These are phyloP conservation scores for Aureobasidium sp. DNA, from an alignment of 2,329 filamentous ascomycete genomes.

Conservation along the genomic window DNA sequence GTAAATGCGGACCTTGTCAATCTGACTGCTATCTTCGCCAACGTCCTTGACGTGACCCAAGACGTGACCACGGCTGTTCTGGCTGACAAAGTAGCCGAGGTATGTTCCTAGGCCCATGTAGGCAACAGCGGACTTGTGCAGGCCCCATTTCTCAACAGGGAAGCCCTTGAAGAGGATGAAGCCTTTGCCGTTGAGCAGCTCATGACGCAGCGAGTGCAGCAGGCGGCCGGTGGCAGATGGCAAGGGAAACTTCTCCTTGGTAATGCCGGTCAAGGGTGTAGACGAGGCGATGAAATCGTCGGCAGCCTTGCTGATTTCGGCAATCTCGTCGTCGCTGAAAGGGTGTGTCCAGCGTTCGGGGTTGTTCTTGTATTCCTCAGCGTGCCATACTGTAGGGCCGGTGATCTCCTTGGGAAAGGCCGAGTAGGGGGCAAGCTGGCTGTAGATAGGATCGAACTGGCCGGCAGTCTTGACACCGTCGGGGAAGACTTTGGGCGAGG, in stretches of 20 bases:
- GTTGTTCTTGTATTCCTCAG: constrained; percentile 54
- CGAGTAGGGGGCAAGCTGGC: constrained; percentile 57
- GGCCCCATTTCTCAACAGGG: constrained; percentile 68
- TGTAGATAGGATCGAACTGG: constrained; percentile 63
- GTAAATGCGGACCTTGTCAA: constrained; percentile 84
- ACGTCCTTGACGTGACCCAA: constrained; percentile 84
- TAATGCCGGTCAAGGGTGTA: constrained; percentile 64
- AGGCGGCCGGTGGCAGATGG: constrained; percentile 46
- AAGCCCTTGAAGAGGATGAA: constrained; percentile 87
- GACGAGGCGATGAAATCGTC: constrained; percentile 61
- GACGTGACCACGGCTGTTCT: constrained; percentile 77
- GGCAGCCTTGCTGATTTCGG: constrained; percentile 58
- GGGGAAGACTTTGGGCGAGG: constrained; percentile 48
- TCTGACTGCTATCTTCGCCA: constrained; percentile 71
- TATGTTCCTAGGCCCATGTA: constrained; percentile 81
- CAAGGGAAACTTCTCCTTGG: constrained; percentile 55
- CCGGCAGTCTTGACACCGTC: constrained; percentile 63
- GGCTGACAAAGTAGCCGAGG: constrained; percentile 79
- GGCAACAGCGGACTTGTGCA: constrained; percentile 73
- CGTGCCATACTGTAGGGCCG: constrained; percentile 66
- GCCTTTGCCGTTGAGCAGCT: constrained; percentile 75
- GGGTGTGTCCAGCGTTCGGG: constrained; percentile 66
- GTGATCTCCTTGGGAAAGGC: constrained; percentile 64
- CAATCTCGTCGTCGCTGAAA: constrained; percentile 59
- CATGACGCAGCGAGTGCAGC: constrained; percentile 51